phyloP scores from a whole-genome alignment of 2,329 filamentous ascomycete species.

The Juglanconis juglandina region DNA sequence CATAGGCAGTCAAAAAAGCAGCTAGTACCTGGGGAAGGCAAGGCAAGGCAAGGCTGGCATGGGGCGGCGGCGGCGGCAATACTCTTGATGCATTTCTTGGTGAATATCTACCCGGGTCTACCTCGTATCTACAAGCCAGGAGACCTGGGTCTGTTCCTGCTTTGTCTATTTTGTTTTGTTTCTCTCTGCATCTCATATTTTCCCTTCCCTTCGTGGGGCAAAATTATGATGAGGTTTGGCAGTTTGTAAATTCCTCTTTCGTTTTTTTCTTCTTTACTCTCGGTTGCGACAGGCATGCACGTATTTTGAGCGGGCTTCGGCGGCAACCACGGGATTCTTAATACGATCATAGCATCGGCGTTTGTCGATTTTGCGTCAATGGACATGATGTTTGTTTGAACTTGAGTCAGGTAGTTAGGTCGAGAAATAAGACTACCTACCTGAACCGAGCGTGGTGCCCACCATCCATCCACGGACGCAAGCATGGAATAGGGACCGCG shows the following conservation, averaged over 20 bases:
- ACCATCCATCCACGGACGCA: too few species aligned
- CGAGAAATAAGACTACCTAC: too few species aligned
- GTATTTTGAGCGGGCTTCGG: background rate
- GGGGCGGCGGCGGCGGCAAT: background rate
- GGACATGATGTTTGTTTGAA: too few species aligned
- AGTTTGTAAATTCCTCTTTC: background rate
- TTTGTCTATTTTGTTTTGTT: too few species aligned
- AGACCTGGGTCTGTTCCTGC: background rate
- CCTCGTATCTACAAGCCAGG: background rate
- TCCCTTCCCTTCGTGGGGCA: background rate
- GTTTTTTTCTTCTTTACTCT: background rate
- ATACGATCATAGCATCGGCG: constrained; percentile 7
- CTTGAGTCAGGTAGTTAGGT: too few species aligned
- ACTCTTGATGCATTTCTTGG: constrained; percentile 7
- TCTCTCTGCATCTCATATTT: background rate
- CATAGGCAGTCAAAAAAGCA: background rate
- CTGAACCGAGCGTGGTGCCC: too few species aligned
- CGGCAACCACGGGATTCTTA: background rate
- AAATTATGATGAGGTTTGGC: background rate
- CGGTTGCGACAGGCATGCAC: background rate
- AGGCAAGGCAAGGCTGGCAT: background rate
- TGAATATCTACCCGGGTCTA: background rate
- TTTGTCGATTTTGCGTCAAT: background rate
- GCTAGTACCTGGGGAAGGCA: background rate
- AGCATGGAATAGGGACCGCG: too few species aligned